Evolutionary conservation across 768 basidiomycete genomes (phyloP), one percentile per base, ranked within the genome.

Genomic region (Ephemerocybe angulata): DNA sequence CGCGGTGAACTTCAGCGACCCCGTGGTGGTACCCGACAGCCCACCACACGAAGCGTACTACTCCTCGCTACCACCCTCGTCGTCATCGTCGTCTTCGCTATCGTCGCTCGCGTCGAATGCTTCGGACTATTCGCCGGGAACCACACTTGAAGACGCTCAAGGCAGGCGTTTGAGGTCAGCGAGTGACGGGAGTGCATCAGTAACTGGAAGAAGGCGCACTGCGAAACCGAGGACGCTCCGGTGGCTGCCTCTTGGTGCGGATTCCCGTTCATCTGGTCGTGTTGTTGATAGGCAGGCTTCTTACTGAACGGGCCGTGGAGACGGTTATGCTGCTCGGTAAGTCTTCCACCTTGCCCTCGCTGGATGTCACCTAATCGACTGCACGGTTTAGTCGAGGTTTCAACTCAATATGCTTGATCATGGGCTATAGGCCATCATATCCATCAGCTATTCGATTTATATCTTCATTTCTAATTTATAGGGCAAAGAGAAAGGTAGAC

Each of bases 1-100:
- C 41, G 55, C 67, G 4, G 67, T 71, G 10, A 66, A 65, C 12
- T 71, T 69, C 40, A 65, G 66, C 30, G 64, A 57, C 2, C 67
- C 70, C 0, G 61, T 71, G 4, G 61, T 71, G 1, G 57, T 62
- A 24, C 29, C 44, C 25, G 29, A 27, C 44, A 6, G 13, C 19
- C 42, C 53, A 4, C 40, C 42, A 21, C 44, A 35, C 11, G n/a
- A 25, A 11, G 49, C 19, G n/a, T 56, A 50, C 24, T 24, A 38
- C 25, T 25, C 38, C 15, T 21, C 19, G 8, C 27, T 40, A 30
- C 41, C 58, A 4, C 38, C 31, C 24, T 35, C 35, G 13, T 12
- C 30, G 19, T 22, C 31, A 7, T 19, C 49, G 2, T 38, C 49
- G 21, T 25, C 4, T 15, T 49, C 29, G 28, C 13, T 28, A 21